A percentile compares a stretch with the other conserved stretches of the same genome.
Evolutionary conservation across 305 asterid species (phyloP).

Genomic region (Galium porrigens): DNA sequence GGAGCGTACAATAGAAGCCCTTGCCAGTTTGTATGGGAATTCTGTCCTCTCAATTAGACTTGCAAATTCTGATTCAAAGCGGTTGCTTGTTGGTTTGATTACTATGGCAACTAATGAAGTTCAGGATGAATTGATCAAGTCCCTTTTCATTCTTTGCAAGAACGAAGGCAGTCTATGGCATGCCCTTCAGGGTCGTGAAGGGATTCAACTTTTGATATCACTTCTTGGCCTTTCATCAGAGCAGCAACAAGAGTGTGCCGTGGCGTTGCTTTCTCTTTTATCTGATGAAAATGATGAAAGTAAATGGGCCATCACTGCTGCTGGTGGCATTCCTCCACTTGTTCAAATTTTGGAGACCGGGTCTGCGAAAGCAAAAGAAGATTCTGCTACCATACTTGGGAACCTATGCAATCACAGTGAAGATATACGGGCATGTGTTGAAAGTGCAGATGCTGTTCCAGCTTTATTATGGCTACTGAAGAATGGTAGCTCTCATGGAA

Average conservation of each 20-base stretch:
- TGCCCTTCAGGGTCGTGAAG: conserved; percentile 98
- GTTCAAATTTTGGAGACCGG: conserved; percentile 98
- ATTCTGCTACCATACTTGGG: conserved; percentile 92
- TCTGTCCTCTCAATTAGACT: conserved; percentile 58
- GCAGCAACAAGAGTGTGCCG: conserved; percentile 99
- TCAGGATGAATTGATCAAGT: conserved; percentile 78
- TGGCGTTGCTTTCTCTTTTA: conserved; percentile 81
- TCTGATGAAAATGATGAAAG: conserved; percentile 91
- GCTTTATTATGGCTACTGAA: conserved; percentile 92
- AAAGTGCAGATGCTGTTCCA: conserved; percentile 99
- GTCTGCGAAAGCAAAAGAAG: conserved; percentile 91
- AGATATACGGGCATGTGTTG: conserved; percentile 98
- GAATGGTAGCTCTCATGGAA: conserved; percentile 90
- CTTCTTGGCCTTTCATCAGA: conserved; percentile 99
- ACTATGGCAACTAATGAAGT: conserved; percentile 90
- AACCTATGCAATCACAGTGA: conserved; percentile 98
- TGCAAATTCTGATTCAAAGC: conserved; percentile 85
- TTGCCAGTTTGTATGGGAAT: conserved; percentile 96
- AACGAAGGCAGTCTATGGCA: conserved; percentile 85
- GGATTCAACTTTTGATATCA: conserved; percentile 87
- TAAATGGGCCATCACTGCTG: conserved; percentile 99
- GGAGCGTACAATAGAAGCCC: conserved; percentile 97
- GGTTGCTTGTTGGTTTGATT: conserved; percentile 80
- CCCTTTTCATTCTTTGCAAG: conserved; percentile 79
- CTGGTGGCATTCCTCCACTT: conserved; percentile 99